phyloP scores from a whole-genome alignment of 1,284 basidiomycete genomes.

The Fomitopsis palustris region DNA sequence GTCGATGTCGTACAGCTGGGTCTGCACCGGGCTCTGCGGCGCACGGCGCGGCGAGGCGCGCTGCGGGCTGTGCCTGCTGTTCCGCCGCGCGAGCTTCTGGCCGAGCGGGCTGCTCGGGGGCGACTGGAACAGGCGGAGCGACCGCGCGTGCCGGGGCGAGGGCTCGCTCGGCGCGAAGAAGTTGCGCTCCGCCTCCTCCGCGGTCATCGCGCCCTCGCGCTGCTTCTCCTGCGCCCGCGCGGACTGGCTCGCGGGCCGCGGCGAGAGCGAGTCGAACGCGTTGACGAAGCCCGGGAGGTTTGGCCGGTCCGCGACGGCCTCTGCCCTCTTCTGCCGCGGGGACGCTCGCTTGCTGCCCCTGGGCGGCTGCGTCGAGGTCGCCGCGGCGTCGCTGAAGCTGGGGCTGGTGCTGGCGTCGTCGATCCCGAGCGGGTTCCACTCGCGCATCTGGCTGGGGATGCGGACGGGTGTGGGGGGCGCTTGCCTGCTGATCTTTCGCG shows the following conservation, averaged over 20 bases:
- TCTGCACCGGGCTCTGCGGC: neutral
- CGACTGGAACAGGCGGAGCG: neutral
- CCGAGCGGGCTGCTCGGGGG: slow-evolving; percentile 1
- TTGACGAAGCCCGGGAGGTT: slow-evolving; percentile 34
- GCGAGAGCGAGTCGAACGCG: slow-evolving; percentile 26
- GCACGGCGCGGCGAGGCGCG: neutral
- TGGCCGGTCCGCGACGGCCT: slow-evolving; percentile 9
- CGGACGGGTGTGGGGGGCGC: slow-evolving; percentile 36
- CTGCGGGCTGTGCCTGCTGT: neutral
- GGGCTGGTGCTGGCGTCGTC: slow-evolving; percentile 20
- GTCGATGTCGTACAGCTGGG: slow-evolving; percentile 14
- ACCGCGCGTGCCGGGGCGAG: neutral
- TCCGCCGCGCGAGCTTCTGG: slow-evolving; percentile 1
- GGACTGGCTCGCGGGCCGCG: slow-evolving; percentile 11
- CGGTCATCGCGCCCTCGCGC: slow-evolving; percentile 5
- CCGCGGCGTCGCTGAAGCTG: slow-evolving; percentile 27
- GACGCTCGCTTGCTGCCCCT: slow-evolving; percentile 11
- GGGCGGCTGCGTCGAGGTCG: slow-evolving; percentile 14
- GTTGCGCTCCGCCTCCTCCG: neutral
- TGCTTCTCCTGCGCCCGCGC: slow-evolving; percentile 22
- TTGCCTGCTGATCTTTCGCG: slow-evolving; percentile 36
- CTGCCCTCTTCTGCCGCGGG: slow-evolving; percentile 7
- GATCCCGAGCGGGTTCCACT: slow-evolving; percentile 26
- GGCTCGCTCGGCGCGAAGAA: neutral
- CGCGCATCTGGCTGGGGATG: slow-evolving; percentile 38